Percentiles rank a stretch among this genome's conserved stretches.
Conservation (phyloP, 768 basidiomycete species). For the Termitomyces heimii region DNA sequence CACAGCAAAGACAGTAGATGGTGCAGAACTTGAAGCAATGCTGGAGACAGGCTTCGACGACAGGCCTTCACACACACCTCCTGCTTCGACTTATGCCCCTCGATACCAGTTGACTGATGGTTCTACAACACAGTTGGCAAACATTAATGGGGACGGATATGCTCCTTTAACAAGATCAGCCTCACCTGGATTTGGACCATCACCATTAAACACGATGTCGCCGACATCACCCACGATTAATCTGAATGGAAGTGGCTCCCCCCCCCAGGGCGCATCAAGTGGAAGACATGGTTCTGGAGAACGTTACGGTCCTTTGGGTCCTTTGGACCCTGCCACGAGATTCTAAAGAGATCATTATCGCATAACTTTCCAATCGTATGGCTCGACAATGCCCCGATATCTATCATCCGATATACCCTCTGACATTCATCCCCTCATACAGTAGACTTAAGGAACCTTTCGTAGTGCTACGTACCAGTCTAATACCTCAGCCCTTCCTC, state of each 20-base stretch:
- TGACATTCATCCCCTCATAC: slow-evolving; percentile 19
- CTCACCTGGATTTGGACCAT: slow-evolving; percentile 32
- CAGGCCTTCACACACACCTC: slow-evolving; percentile 47
- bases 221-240: slow-evolving; percentile 33
- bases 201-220: slow-evolving; percentile 28
- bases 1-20: slow-evolving; percentile 47
- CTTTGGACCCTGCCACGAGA: slow-evolving; percentile 53
- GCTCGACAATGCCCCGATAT: slow-evolving; percentile 21
- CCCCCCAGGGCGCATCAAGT: slow-evolving; percentile 8
- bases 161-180: slow-evolving; percentile 46
- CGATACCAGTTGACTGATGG: slow-evolving; percentile 64
- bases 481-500: slow-evolving; percentile 24
- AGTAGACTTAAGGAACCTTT: slow-evolving; percentile 26
- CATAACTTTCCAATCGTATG: slow-evolving; percentile 18
- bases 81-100: slow-evolving; percentile 35
- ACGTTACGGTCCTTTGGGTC: slow-evolving; percentile 52
- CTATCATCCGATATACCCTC: slow-evolving; percentile 34
- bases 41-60: slow-evolving; percentile 89
- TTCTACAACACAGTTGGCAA: slow-evolving; percentile 36
- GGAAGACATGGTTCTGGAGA: slow-evolving; percentile 24
- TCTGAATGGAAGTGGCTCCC: slow-evolving; percentile 17
- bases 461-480: slow-evolving; percentile 17
- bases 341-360: slow-evolving; percentile 29
- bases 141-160: slow-evolving; percentile 46
- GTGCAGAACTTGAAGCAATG: slow-evolving; percentile 86